Percentiles rank a stretch among this genome's conserved stretches.
Conservation (phyloP, 768 basidiomycete species). For the Lepiota brunneoincarnata region DNA sequence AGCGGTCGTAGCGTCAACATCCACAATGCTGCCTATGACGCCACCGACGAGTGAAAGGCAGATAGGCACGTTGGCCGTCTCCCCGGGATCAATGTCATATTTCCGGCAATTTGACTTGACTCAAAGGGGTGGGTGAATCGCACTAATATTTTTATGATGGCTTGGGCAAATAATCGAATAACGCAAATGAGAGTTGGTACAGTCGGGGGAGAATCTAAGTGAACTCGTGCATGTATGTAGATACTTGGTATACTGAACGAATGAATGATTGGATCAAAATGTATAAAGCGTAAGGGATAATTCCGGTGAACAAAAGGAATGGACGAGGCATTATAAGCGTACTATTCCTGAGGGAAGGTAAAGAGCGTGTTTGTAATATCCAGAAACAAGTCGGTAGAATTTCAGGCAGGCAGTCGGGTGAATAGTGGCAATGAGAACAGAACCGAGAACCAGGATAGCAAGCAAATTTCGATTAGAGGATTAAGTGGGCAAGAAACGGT, state of each 20-base stretch:
- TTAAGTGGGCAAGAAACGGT: constrained; percentile 19
- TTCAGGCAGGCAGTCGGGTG: neutral
- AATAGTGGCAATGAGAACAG: constrained; percentile 1
- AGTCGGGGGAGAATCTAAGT: constrained; percentile 11
- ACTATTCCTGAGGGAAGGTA: too few species aligned
- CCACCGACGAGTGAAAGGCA: constrained; percentile 24
- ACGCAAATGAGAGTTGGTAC: constrained; percentile 13
- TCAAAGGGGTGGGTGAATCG: too few species aligned
- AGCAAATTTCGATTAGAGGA: neutral
- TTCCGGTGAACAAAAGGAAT: neutral
- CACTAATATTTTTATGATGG: neutral
- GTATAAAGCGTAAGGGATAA: too few species aligned
- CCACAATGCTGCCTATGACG: constrained; percentile 86
- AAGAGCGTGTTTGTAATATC: neutral
- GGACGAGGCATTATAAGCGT: neutral
- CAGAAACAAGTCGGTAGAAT: constrained; percentile 1
- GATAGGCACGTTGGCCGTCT: too few species aligned
- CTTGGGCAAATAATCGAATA: neutral
- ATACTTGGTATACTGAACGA: constrained; percentile 8
- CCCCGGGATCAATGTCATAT: too few species aligned
- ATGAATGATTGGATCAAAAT: neutral
- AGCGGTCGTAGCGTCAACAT: constrained; percentile 95
- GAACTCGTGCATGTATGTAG: constrained; percentile 3
- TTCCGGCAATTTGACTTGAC: too few species aligned
- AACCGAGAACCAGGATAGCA: constrained; percentile 1